Evolutionary conservation across 768 basidiomycete genomes (phyloP), one percentile per base, ranked within the genome.

Genomic region (Xerocomellus amylosporus): DNA sequence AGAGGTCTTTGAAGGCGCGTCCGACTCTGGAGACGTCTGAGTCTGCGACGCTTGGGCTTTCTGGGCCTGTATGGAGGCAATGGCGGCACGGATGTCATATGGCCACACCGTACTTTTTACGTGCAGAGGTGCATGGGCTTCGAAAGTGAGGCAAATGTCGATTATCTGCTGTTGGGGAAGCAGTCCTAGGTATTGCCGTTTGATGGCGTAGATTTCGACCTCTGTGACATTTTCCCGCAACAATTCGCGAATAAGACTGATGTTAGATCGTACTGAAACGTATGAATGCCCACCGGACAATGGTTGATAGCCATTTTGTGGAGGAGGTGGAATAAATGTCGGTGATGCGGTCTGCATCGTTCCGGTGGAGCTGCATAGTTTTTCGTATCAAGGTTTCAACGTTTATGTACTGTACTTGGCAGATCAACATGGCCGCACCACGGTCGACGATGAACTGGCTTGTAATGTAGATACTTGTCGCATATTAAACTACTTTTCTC

Each of bases 61-160:
- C 53, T 64, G 61, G 19, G 60, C 56, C 54, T 75, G 75, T 60
- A 88, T 70, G 38, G 75, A 74, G 37, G 78, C 77, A 56, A 89
- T 87, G 43, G 83, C 84, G 47, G 78, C 80, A 53, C 79, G 79
- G 51, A 91, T 75, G 65, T 90, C 85, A 33, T 74, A 70, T 12
- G 88, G 88, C 88, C 88, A 90, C 69, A 90, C 72, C n/a, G 82
- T 73, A 52, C 75, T 76, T 69, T 81, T 85, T 49, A 87, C 66
- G 57, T 85, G 84, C 37, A 78, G 73, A 13, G 87, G 83, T 14
- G 84, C 83, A 74, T 90, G 79, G 9, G 82, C 67, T 62, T 90
- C 86, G 62, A 88, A 84, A 36, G 79, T 77, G 55, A 91, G 76
- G 66, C 87, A 90, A 63, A 91, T 83, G 61, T 90, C 89, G 65